These are phyloP conservation scores for Byssochlamys sp. DNA, from an alignment of 2,329 filamentous ascomycete genomes.

Conservation along the genomic window DNA sequence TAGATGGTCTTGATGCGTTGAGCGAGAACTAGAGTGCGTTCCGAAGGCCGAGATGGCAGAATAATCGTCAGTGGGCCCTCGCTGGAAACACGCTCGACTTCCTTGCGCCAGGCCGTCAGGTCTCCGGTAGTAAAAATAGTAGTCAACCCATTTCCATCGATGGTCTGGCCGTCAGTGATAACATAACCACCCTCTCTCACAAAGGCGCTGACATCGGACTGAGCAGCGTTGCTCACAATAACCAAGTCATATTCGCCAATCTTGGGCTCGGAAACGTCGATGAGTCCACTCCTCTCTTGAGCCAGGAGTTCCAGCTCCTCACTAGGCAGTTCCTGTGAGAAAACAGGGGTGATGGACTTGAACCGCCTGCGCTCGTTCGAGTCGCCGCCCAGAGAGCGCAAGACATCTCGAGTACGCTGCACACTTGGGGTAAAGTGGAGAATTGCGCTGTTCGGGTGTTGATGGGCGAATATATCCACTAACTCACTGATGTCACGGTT, in stretches of 20 bases:
- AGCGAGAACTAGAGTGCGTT: not conserved
- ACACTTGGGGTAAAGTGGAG: not conserved
- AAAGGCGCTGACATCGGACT: not conserved
- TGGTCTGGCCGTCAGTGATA: not conserved
- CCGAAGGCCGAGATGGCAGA: not conserved
- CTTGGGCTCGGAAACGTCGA: not conserved
- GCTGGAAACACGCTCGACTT: not conserved
- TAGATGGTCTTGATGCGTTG: not conserved
- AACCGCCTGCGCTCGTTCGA: not conserved
- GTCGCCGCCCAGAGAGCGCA: not conserved
- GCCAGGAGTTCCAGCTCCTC: not conserved
- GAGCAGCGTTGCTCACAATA: not conserved
- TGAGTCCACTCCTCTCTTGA: not conserved
- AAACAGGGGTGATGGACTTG: not conserved
- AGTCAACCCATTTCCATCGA: not conserved
- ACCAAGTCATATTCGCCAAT: not conserved
- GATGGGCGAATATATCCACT: slow-evolving; percentile 6
- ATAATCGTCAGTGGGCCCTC: not conserved
- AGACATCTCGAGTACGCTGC: not conserved
- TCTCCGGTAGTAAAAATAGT: not conserved
- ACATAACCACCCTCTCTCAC: not conserved
- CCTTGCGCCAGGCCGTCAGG: not conserved
- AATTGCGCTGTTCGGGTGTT: slow-evolving; percentile 1
- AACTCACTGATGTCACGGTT: slow-evolving; percentile 3
- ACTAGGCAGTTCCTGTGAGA: not conserved